Conservation (phyloP, 169 alveolate genomes). For the Theileria annulata region DNA sequence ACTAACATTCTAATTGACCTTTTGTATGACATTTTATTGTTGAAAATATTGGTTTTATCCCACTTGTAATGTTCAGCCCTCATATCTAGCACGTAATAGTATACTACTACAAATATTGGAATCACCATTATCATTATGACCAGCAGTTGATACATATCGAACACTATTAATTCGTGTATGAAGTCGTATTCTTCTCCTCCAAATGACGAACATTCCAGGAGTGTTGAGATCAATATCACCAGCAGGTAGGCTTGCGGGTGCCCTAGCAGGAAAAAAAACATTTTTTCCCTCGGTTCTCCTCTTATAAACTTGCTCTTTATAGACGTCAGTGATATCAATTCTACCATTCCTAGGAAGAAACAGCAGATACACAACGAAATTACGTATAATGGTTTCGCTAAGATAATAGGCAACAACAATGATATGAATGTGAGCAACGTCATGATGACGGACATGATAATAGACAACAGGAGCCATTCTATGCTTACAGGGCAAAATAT, state of each 20-base stretch:
- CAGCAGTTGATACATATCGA: neutral
- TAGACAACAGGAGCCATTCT: neutral
- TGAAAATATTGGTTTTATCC: neutral
- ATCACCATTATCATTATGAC: neutral
- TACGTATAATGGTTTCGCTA: neutral
- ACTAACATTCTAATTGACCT: neutral
- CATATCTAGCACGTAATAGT: neutral
- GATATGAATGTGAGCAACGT: neutral
- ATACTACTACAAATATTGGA: neutral
- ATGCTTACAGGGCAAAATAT: neutral
- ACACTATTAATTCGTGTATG: neutral
- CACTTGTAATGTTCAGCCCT: neutral
- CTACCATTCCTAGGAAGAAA: neutral
- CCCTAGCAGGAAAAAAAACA: neutral
- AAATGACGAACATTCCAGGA: neutral
- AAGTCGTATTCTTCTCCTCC: neutral
- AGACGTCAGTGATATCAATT: neutral
- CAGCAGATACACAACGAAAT: neutral
- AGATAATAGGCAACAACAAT: neutral
- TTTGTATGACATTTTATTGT: neutral
- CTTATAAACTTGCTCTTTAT: neutral
- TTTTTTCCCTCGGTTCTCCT: neutral
- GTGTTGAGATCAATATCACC: neutral
- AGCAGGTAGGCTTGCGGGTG: neutral
- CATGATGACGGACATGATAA: neutral